Evolutionary conservation across 2,329 filamentous ascomycete genomes (phyloP), one percentile per base, ranked within the genome.

Genomic region (Fusarium dimerum): DNA sequence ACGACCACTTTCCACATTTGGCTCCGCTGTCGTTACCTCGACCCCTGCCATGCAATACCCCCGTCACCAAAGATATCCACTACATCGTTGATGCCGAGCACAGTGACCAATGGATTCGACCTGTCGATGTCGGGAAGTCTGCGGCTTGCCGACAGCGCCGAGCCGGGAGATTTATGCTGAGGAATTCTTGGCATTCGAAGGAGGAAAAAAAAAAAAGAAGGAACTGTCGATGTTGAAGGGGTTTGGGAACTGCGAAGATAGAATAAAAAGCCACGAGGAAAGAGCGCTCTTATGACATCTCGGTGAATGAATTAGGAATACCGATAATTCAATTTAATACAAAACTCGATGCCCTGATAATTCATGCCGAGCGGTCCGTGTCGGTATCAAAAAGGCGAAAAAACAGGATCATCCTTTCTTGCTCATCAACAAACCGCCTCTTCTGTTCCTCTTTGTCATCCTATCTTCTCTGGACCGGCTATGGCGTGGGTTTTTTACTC

Each of bases 1-100:
- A 55, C 59, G 59, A 61, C 55, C 51, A 51, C 48, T 61, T 61
- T 61, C 59, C 58, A 41, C 46, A 51, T 61, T 61, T 43, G 52
- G 46, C 39, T 26, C 41, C 41, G 29, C 56, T 51, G 55, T 61
- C 40, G 57, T 60, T 39, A n/a, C 26, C 41, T 43, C 12, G 17
- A 40, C 39, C n/a, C 17, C 17, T 16, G 39, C 17, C 12, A 20
- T 15, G n/a, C 12, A 16, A 16, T 13, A 10, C n/a, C 10, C 39
- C 10, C 17, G 39, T 9, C 12, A 40, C n/a, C 17, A 15, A 10
- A 6, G 6, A 10, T 40, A 36, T 36, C 32, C 32, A 12, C 32
- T 15, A 10, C 32, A 36, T 36, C 32, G 32, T 36, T 15, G 32
- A 36, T 36, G 32, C 32, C 32, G 32, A 36, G 11, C 32, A 36